Percentiles rank a stretch among this genome's conserved stretches.
Conservation (phyloP, 495 filamentous ascomycete genomes). For the Pseudotulostoma volvatum region DNA sequence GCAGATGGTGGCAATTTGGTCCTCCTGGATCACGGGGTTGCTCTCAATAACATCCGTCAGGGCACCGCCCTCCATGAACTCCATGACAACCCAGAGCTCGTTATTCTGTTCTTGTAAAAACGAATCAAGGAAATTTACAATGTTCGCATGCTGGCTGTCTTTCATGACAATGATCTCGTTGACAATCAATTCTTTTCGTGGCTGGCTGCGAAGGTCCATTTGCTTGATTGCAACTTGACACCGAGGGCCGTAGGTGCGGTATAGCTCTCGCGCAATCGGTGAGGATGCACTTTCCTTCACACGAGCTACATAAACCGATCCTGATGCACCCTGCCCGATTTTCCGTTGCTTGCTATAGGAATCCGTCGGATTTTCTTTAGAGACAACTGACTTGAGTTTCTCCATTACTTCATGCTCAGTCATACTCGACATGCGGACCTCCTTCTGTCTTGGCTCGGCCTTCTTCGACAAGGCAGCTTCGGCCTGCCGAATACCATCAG, state of each 20-base stretch:
- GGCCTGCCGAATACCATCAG: constrained; percentile 58
- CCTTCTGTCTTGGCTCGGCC: constrained; percentile 60
- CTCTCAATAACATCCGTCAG: constrained; percentile 98
- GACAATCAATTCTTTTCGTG: constrained; percentile 94
- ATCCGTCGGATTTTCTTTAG: constrained; percentile 75
- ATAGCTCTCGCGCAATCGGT: constrained; percentile 45
- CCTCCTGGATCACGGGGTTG: constrained; percentile 75
- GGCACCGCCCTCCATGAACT: constrained; percentile 98
- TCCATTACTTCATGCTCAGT: constrained; percentile 93
- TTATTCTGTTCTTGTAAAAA: constrained; percentile 85
- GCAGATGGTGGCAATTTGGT: constrained; percentile 96
- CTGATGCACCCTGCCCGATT: constrained; percentile 94
- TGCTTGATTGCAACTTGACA: constrained; percentile 95
- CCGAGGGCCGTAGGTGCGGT: constrained; percentile 50
- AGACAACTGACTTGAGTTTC: constrained; percentile 80
- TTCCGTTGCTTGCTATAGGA: constrained; percentile 98
- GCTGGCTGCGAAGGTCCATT: constrained; percentile 96
- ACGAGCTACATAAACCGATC: constrained; percentile 93
- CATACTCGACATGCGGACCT: constrained; percentile 94
- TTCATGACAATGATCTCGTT: constrained; percentile 99
- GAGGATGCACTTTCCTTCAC: constrained; percentile 62
- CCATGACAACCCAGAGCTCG: constrained; percentile 98
- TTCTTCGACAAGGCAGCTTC: constrained; percentile 69
- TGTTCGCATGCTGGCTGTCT: constrained; percentile 92
- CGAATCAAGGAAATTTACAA: constrained; percentile 96